Evolutionary conservation across 2,329 filamentous ascomycete species (phyloP).

Genomic region (Aspergillus luchuensis): DNA sequence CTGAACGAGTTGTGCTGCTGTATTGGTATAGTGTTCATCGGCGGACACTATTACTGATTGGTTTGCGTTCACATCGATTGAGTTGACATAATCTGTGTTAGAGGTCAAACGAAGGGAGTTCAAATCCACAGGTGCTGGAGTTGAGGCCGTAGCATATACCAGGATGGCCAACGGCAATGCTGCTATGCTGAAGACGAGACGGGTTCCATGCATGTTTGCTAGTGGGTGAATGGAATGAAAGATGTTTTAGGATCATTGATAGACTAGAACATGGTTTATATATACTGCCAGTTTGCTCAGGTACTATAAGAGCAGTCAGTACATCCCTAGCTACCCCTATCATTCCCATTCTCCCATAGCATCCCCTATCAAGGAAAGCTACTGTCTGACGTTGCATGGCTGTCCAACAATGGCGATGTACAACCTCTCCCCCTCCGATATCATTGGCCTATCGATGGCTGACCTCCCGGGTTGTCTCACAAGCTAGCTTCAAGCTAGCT

Average conservation of each 20-base stretch:
- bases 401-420: too few species aligned
- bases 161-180: neutral
- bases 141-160: neutral
- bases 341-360: too few species aligned
- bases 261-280: neutral
- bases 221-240: neutral
- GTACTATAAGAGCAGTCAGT: too few species aligned
- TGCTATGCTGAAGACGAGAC: neutral
- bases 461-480: too few species aligned
- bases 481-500: too few species aligned
- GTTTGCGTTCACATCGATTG: too few species aligned
- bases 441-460: too few species aligned
- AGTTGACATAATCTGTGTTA: neutral
- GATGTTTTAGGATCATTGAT: neutral
- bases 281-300: neutral
- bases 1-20: conserved; percentile 12
- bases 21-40: conserved; percentile 11
- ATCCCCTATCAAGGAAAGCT: too few species aligned
- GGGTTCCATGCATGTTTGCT: neutral
- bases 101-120: neutral
- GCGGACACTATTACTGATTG: neutral
- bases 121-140: neutral
- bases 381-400: too few species aligned
- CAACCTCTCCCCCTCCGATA: too few species aligned
- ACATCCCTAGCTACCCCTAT: too few species aligned